phyloP scores from a whole-genome alignment of 1,284 basidiomycete species.

The Sanghuangporus sanghuang region DNA sequence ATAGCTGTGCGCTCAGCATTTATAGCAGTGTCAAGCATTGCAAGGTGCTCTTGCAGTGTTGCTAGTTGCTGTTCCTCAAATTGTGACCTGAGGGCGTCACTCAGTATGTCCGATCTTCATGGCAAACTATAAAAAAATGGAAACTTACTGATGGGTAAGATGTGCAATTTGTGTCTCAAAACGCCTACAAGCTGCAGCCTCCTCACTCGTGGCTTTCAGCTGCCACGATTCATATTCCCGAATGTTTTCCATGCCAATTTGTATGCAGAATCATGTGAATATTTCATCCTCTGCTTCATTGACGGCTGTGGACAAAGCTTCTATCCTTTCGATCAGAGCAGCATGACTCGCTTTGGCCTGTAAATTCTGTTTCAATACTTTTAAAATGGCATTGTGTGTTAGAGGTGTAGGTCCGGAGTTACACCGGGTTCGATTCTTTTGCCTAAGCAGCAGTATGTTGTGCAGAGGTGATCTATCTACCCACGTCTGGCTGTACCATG shows the following conservation, averaged over 20 bases:
- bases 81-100: slow-evolving; percentile 47
- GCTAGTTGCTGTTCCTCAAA: slow-evolving; percentile 77
- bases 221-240: slow-evolving; percentile 95
- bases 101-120: not conserved
- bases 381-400: too few relatives aligned
- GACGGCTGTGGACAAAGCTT: too few relatives aligned
- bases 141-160: slow-evolving; percentile 76
- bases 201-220: slow-evolving; percentile 74
- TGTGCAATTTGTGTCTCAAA: slow-evolving; percentile 88
- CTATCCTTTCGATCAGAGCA: slow-evolving; percentile 50
- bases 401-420: too few relatives aligned
- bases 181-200: slow-evolving; percentile 66
- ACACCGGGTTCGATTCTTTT: too few relatives aligned
- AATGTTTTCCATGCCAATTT: slow-evolving; percentile 80
- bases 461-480: too few relatives aligned
- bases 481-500: too few relatives aligned
- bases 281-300: slow-evolving; percentile 81
- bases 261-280: slow-evolving; percentile 76
- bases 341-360: slow-evolving; percentile 52
- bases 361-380: too few relatives aligned
- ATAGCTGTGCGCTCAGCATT: too few relatives aligned
- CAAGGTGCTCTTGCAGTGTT: slow-evolving; percentile 58
- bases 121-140: not conserved
- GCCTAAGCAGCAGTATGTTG: too few relatives aligned
- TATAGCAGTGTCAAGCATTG: too few relatives aligned